Evolutionary conservation across 768 basidiomycete genomes (phyloP).

Genomic region (Kondoa subrosea): DNA sequence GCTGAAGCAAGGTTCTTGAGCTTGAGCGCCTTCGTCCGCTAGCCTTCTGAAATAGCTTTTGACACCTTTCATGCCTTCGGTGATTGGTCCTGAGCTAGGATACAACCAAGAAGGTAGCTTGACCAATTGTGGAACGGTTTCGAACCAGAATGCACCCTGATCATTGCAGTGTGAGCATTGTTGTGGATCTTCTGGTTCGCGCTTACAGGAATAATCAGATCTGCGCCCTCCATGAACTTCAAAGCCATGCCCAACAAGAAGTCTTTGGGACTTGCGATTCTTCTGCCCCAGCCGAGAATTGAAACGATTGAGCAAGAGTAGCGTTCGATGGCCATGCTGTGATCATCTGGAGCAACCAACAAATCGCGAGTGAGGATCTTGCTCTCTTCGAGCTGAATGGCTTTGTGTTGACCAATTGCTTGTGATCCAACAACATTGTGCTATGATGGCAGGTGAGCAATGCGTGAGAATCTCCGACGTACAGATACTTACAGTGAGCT

Average conservation of each 20-base stretch:
- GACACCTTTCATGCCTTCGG: background rate
- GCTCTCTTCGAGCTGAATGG: background rate
- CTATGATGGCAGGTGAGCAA: background rate
- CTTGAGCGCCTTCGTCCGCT: background rate
- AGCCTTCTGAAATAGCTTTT: background rate
- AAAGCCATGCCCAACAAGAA: background rate
- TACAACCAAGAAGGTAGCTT: background rate
- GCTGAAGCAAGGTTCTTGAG: background rate
- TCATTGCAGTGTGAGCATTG: too few species aligned
- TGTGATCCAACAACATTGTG: background rate
- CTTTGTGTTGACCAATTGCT: background rate
- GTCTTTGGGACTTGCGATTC: background rate
- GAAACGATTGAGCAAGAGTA: background rate
- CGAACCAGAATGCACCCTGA: background rate
- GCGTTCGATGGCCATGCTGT: background rate
- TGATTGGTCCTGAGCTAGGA: background rate
- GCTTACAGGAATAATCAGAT: too few species aligned
- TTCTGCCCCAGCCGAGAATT: background rate
- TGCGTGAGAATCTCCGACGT: too few species aligned
- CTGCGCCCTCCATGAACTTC: background rate
- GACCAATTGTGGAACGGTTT: background rate
- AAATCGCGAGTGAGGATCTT: background rate
- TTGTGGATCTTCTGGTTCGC: too few species aligned
- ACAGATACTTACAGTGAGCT: background rate
- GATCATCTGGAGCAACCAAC: background rate